Evolutionary conservation across 306 rosid genomes (phyloP).

Genomic region (Begonia loranthoides): DNA sequence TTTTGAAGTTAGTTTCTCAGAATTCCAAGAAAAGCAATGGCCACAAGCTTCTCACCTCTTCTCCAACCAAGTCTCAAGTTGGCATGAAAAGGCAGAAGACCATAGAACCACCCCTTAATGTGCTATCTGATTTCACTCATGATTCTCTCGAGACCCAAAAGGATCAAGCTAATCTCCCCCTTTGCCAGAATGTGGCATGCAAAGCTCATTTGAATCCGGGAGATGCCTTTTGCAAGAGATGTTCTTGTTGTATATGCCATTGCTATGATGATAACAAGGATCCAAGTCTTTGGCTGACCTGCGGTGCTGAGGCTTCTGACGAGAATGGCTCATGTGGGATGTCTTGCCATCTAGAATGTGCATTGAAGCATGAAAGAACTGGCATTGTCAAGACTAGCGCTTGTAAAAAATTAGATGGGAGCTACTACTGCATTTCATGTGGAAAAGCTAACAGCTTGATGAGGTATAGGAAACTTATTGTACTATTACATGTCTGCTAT

Average conservation of each 20-base stretch:
- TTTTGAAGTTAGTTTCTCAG: conserved; percentile 53
- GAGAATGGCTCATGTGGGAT: conserved; percentile 60
- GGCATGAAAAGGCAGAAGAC: conserved; percentile 45
- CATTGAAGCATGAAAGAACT: conserved; percentile 49
- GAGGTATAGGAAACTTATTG: conserved; percentile 33
- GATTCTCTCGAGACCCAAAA: conserved; percentile 27
- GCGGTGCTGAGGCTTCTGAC: conserved; percentile 33
- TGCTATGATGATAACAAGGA: conserved; percentile 85
- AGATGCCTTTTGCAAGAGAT: conserved; percentile 75
- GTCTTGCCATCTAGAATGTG: conserved; percentile 94
- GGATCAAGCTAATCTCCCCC: conserved; percentile 24
- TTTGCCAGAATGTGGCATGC: conserved; percentile 72
- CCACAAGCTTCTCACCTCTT: conserved; percentile 7
- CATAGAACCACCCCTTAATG: conserved; percentile 18
- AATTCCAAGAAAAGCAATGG: conserved; percentile 23
- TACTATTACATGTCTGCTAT: too few species aligned
- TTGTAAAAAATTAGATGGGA: conserved; percentile 50
- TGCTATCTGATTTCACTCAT: conserved; percentile 17
- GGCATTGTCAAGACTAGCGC: conserved; percentile 43
- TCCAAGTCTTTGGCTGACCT: conserved; percentile 89
- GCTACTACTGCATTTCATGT: conserved; percentile 65
- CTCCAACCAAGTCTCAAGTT: conserved; percentile 25
- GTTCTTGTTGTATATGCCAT: conserved; percentile 84
- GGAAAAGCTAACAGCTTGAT: conserved; percentile 62
- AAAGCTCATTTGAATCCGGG: conserved; percentile 48